These are phyloP conservation scores for Hypsizygus marmoreus DNA, from an alignment of 768 basidiomycete genomes.

Conservation along the genomic window DNA sequence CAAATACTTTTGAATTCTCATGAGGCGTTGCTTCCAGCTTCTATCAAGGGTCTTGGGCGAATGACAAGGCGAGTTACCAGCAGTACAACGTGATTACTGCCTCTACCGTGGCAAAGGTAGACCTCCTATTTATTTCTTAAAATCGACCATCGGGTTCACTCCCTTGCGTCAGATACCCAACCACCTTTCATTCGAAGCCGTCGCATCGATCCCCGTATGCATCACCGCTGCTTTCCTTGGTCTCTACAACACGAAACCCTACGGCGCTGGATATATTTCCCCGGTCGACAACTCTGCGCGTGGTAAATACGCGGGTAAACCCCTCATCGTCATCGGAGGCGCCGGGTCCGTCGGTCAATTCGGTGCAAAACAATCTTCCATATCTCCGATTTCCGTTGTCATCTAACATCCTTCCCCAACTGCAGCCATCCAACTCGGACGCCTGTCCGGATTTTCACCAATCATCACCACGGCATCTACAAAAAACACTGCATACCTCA, in stretches of 20 bases:
- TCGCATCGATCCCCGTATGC: slow-evolving; percentile 42
- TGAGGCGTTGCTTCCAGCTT: slow-evolving; percentile 16
- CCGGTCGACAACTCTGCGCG: slow-evolving; percentile 10
- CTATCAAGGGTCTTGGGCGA: slow-evolving; percentile 35
- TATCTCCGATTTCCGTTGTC: not conserved
- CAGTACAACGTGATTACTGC: slow-evolving; percentile 31
- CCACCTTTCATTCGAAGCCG: slow-evolving; percentile 43
- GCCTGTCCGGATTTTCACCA: slow-evolving; percentile 38
- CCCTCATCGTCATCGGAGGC: slow-evolving; percentile 23
- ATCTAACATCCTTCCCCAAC: not conserved
- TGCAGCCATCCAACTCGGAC: slow-evolving; percentile 39
- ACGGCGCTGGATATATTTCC: slow-evolving; percentile 16
- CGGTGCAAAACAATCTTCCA: slow-evolving; percentile 8
- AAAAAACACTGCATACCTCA: slow-evolving; percentile 26
- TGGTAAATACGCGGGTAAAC: slow-evolving; percentile 16
- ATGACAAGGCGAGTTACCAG: slow-evolving; percentile 39
- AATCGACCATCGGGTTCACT: not conserved
- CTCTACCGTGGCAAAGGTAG: slow-evolving; percentile 34
- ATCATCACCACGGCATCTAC: slow-evolving; percentile 37
- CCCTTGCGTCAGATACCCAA: slow-evolving; percentile 34
- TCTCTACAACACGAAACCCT: slow-evolving; percentile 15
- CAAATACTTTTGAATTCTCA: slow-evolving; percentile 8
- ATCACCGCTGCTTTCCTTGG: slow-evolving; percentile 44
- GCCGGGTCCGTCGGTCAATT: slow-evolving; percentile 22
- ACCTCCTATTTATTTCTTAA: not conserved